phyloP scores from a whole-genome alignment of 1,139 yeast genomes.

The Suhomyces bolitotheri region DNA sequence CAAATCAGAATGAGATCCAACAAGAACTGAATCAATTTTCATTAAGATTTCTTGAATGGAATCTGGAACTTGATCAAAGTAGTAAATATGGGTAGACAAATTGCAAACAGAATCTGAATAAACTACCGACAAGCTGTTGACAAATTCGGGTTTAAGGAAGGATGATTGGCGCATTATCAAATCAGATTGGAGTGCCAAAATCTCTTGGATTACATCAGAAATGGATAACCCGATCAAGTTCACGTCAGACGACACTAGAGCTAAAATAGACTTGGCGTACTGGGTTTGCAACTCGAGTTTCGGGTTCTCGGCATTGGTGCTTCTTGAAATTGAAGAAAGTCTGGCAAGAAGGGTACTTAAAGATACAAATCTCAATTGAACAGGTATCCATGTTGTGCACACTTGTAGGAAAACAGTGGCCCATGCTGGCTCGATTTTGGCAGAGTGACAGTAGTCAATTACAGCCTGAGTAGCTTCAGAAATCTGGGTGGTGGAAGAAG shows the following conservation, averaged over 20 bases:
- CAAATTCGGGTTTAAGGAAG: constrained; percentile 23
- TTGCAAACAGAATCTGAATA: constrained; percentile 56
- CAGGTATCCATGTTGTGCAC: constrained; percentile 81
- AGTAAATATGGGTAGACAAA: constrained; percentile 70
- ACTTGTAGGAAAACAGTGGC: constrained; percentile 58
- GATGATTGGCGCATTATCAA: constrained; percentile 34
- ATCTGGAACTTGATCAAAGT: constrained; percentile 79
- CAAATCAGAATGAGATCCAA: constrained; percentile 18
- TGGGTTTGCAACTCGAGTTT: constrained; percentile 43
- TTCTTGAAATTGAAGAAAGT: constrained; percentile 25
- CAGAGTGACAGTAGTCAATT: constrained; percentile 34
- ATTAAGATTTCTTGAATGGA: constrained; percentile 58
- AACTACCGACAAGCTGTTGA: constrained; percentile 28
- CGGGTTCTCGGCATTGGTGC: constrained; percentile 22
- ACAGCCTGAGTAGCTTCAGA: constrained; percentile 48
- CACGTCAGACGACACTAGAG: constrained; percentile 73
- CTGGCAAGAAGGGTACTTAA: constrained; percentile 45
- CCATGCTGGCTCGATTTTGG: constrained; percentile 43
- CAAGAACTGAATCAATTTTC: constrained; percentile 38
- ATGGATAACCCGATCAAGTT: constrained; percentile 88
- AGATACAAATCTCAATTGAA: constrained; percentile 77
- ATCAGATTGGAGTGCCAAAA: constrained; percentile 59
- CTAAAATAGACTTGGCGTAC: constrained; percentile 57
- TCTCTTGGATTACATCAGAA: constrained; percentile 71
- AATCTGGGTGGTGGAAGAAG: constrained; percentile 51